These are phyloP conservation scores for Alnus rubra DNA, from an alignment of 306 rosid genomes.

Conservation along the genomic window DNA sequence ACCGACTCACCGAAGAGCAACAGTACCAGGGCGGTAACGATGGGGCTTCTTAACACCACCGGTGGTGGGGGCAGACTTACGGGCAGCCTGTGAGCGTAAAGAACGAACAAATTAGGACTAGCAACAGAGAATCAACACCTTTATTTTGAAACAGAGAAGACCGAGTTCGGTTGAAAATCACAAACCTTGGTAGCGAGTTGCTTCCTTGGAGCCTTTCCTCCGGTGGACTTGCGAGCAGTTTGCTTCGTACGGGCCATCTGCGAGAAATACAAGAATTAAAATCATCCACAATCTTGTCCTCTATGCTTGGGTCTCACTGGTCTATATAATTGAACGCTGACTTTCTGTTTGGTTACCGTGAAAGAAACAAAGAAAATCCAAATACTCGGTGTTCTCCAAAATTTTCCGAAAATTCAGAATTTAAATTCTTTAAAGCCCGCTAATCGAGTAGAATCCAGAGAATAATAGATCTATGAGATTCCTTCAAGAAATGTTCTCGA, in stretches of 20 bases:
- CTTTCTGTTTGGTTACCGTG: neutral
- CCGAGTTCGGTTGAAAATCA: neutral
- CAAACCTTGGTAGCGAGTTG: conserved; percentile 96
- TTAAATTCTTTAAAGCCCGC: neutral
- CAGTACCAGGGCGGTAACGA: conserved; percentile 93
- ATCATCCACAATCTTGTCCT: neutral
- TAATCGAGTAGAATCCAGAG: neutral
- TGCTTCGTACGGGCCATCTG: conserved; percentile 99
- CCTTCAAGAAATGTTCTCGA: neutral
- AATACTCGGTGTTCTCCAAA: neutral
- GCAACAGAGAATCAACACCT: rapidly evolving
- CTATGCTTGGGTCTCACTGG: neutral
- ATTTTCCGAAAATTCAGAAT: neutral
- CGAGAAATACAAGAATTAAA: neutral
- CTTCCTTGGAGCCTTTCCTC: conserved; percentile 97
- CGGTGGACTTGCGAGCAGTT: conserved; percentile 95
- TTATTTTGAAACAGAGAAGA: neutral
- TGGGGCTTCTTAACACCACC: conserved; percentile 98
- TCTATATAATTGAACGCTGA: neutral
- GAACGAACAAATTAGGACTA: rapidly evolving
- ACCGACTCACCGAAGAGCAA: conserved; percentile 71
- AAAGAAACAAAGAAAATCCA: neutral
- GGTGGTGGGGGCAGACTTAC: conserved; percentile 96
- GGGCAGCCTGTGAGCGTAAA: conserved; percentile 58
- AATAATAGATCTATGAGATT: neutral